Conservation (phyloP, 768 basidiomycete species). For the Lactifluus pinguis region DNA sequence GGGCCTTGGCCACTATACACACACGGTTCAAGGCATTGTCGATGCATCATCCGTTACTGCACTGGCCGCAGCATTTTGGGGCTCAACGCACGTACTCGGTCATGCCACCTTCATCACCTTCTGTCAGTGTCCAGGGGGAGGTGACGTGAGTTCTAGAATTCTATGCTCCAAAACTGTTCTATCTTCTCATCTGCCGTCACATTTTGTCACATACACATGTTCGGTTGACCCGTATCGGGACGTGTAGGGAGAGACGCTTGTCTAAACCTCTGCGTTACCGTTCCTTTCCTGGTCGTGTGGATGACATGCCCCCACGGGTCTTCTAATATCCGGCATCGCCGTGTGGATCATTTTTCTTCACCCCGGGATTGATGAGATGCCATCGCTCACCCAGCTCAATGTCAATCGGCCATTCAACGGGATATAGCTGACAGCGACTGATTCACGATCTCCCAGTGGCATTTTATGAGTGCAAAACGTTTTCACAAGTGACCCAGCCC, state of each 20-base stretch:
- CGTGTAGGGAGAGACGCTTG: background rate
- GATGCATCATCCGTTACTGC: no score
- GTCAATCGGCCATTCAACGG: background rate
- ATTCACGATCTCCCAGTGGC: background rate
- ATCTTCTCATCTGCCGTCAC: background rate
- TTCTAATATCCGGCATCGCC: background rate
- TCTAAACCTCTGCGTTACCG: background rate
- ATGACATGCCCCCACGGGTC: no score
- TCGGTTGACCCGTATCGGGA: background rate
- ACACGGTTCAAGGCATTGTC: no score
- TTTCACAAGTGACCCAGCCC: background rate
- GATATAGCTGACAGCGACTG: background rate
- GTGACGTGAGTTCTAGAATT: background rate
- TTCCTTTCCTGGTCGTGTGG: background rate
- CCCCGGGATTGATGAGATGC: no score
- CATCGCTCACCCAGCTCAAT: no score
- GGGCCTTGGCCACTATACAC: background rate
- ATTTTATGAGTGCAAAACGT: no score
- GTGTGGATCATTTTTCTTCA: no score
- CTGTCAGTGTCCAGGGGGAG: background rate
- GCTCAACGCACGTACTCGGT: background rate
- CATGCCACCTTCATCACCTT: background rate
- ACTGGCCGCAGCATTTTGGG: no score
- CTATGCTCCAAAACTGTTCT: background rate
- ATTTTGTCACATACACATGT: no score